A percentile compares a stretch with the other conserved stretches of the same genome.
These are phyloP conservation scores for Jacaranda copaia DNA, from an alignment of 257 asterid species.

Conservation along the genomic window DNA sequence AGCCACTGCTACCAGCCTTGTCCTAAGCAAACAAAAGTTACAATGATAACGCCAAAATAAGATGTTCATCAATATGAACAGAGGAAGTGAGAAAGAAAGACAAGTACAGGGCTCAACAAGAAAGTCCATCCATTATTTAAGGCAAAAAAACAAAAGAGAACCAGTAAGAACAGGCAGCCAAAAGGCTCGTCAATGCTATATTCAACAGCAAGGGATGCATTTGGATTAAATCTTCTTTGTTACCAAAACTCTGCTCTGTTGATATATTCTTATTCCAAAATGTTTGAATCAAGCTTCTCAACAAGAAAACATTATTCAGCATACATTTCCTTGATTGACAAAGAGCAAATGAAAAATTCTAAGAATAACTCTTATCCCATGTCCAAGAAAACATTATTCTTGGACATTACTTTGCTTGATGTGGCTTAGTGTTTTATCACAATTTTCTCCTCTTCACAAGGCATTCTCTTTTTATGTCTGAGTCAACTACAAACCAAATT, in stretches of 20 bases:
- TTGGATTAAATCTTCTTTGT: neutral
- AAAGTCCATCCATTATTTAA: neutral
- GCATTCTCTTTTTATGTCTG: neutral
- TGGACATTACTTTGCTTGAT: too few relatives aligned
- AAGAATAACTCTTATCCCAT: neutral
- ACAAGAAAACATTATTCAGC: neutral
- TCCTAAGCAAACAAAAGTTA: slow-evolving; percentile 47
- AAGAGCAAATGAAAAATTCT: neutral
- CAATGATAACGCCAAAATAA: slow-evolving; percentile 6
- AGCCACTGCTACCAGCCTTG: slow-evolving; percentile 97
- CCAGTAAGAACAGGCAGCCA: slow-evolving; percentile 17
- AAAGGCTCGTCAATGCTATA: neutral
- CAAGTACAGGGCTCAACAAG: neutral
- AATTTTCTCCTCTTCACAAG: neutral
- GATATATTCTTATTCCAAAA: neutral
- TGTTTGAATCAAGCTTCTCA: neutral
- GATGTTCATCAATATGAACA: slow-evolving; percentile 4
- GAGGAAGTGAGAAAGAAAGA: slow-evolving; percentile 10
- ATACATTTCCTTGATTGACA: neutral
- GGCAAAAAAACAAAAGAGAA: neutral
- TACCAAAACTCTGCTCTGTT: neutral
- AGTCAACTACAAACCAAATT: slow-evolving; percentile 1
- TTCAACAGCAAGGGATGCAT: neutral
- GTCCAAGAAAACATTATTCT: neutral
- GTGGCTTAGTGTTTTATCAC: neutral